A percentile compares a stretch with the other conserved stretches of the same genome.
Evolutionary conservation across 768 basidiomycete species (phyloP).

Genomic region (Mycena rebaudengoi): DNA sequence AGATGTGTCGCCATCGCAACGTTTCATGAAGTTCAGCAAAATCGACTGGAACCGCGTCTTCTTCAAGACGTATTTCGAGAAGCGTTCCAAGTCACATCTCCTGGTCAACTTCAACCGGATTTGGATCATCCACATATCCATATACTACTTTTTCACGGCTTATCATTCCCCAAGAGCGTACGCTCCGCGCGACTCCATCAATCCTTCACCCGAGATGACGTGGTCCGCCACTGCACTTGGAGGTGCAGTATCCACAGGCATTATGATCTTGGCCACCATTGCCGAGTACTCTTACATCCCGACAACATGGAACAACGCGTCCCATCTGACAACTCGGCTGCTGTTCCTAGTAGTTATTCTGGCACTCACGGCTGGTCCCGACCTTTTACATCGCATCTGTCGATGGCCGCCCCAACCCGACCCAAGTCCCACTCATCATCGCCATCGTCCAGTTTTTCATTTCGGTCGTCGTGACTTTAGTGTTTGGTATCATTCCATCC

Average conservation of each 20-base stretch:
- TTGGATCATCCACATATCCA: conserved; percentile 94
- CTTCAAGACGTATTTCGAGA: conserved; percentile 99
- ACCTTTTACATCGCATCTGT: conserved; percentile 93
- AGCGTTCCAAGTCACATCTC: conserved; percentile 91
- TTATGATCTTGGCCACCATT: conserved; percentile 94
- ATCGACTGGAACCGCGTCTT: conserved; percentile 96
- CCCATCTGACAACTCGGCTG: conserved; percentile 93
- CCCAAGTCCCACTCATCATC: conserved; percentile 86
- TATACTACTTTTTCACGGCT: conserved; percentile 98
- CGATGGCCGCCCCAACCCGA: conserved; percentile 66
- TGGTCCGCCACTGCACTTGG: conserved; percentile 98
- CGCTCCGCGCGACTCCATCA: conserved; percentile 68
- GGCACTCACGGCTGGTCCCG: conserved; percentile 90
- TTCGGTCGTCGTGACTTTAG: conserved; percentile 81
- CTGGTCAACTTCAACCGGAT: conserved; percentile 99
- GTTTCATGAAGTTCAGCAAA: conserved; percentile 91
- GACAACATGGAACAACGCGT: conserved; percentile 98
- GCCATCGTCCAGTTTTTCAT: conserved; percentile 95
- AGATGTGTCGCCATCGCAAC: conserved; percentile 89
- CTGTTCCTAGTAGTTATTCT: conserved; percentile 92
- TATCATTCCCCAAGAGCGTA: conserved; percentile 96
- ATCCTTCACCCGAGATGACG: conserved; percentile 87
- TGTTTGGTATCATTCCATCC: conserved; percentile 91
- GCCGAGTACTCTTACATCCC: conserved; percentile 98
- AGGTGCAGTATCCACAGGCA: conserved; percentile 89